Evolutionary conservation across 176 grass and related monocot species (phyloP), one percentile per base, ranked within the genome.

Genomic region (Metroxylon sagu): DNA sequence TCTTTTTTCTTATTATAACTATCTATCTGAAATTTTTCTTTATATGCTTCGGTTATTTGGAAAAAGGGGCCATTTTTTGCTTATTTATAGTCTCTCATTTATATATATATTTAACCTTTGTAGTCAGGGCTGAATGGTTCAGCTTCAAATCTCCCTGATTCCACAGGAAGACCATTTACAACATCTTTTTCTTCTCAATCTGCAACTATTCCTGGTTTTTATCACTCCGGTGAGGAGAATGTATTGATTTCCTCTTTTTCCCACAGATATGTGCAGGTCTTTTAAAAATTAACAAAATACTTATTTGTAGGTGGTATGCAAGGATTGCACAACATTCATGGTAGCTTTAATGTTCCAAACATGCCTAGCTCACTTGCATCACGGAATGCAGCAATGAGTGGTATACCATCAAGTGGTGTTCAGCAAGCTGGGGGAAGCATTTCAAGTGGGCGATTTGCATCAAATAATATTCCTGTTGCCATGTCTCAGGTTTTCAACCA

Each of bases 271-370:
- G 18, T 57, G 19, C 18, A 5, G 49, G 28, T 49, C 25, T 21
- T 21, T 48, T 16, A 51, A 0, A n/a, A 69, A 52, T 29, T 14
- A 30, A 61, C 60, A 60, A 16, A 30, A 18, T 43, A 51, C 61
- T 35, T 3, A 7, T 1, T 19, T 50, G 16, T 67, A 69, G 51
- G 68, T 67, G 71, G 58, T 62, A 68, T 71, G 6, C 74, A 78
- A 88, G 93, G 87, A 25, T 7, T 89, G 71, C 84, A 98, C 71
- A 98, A 77, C 76, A 85, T 85, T 27, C 93, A 92, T 78, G 87
- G 76, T 71, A 92, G 62, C 83, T 92, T 81, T 29, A 92, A 65
- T 61, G 58, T 98, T 76, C 76, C 80, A 83, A 97, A 85, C 75
- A 83, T 92, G 81, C 67, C 87, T 60, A 79, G 81, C 52, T 83